phyloP scores from a whole-genome alignment of 2,329 filamentous ascomycete species.

The Trichoderma koningiopsis region DNA sequence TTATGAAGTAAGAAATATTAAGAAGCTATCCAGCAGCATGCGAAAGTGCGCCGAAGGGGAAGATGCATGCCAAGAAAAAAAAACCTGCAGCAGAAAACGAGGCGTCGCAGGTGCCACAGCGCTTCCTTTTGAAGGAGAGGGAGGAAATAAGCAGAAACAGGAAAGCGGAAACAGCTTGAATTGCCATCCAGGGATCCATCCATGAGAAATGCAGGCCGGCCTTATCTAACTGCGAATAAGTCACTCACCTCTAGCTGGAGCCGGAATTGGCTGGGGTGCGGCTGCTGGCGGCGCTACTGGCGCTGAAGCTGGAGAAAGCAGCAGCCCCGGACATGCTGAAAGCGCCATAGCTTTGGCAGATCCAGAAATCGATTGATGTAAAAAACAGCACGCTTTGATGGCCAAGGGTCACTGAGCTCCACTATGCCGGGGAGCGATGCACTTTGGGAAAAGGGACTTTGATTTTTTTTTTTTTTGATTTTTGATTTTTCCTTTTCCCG shows the following conservation, averaged over 20 bases:
- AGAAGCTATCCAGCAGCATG: neutral
- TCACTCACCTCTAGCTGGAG: slow-evolving; percentile 19
- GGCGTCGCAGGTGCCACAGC: slow-evolving; percentile 18
- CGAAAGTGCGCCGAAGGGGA: neutral
- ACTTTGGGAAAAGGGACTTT: neutral
- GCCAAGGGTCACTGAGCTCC: slow-evolving; percentile 8
- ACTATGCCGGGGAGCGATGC: neutral
- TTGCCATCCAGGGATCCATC: neutral
- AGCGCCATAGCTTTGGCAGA: slow-evolving; percentile 21
- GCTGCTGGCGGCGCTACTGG: slow-evolving; percentile 12
- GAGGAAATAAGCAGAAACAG: neutral
- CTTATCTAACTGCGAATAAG: slow-evolving; percentile 5
- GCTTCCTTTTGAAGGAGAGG: slow-evolving; percentile 7
- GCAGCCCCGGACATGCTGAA: slow-evolving; percentile 26
- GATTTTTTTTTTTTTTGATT: neutral
- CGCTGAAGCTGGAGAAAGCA: slow-evolving; percentile 19
- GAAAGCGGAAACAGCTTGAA: slow-evolving; percentile 5
- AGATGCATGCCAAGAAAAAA: slow-evolving; percentile 19
- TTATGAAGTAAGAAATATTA: neutral
- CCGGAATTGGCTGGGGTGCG: slow-evolving; percentile 10
- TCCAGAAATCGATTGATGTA: neutral
- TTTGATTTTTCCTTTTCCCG: too few relatives aligned
- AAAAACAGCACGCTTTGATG: neutral
- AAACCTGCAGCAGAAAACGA: slow-evolving; percentile 17
- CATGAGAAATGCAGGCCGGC: neutral